Evolutionary conservation across 768 basidiomycete genomes (phyloP), one percentile per base, ranked within the genome.

Genomic region (Phanerochaete carnosa): DNA sequence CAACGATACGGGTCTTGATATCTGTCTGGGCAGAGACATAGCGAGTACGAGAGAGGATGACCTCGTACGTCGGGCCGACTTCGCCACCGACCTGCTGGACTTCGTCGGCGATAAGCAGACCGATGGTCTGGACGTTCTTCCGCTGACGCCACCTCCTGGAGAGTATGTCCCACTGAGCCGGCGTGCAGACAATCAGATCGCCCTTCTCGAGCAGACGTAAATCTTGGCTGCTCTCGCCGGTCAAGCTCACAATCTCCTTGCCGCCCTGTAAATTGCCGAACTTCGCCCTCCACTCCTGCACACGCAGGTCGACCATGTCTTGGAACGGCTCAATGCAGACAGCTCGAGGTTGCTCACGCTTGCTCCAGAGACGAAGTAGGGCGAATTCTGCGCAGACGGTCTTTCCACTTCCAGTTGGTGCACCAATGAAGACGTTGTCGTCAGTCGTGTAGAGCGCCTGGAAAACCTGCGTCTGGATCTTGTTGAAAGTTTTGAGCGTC

Each of bases 401-500:
- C 81, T 99, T 98, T 13, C 97, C 96, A 54, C 91, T 94, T 25
- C 97, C 96, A 0, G 97, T 95, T 0, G 97, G 96, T 0, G 96
- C 97, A 22, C 95, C 95, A 59, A 99, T 87, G 70, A 98, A 95
- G 45, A 96, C 89, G 67, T 96, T 98, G 69, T 98, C 97, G 68
- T 98, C 95, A 0, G 94, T 88, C 0, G 92, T 94, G 72, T 98
- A 99, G 0, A 99, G 80, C 0, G 96, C 95, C 67, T 98, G 95
- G 88, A 99, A 98, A 47, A 97, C 95, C 74, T 98, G 97, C 0
- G 94, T 98, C 72, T 98, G 97, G 62, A 98, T 98, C 75, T 98
- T 99, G 83, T 98, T 98, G 81, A 98, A 98, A 0, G 85, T 87
- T 62, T 86, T 81, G 64, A 98, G 87, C 0, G 85, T 85, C 19